These are phyloP conservation scores for Cardamine resedifolia DNA, from an alignment of 345 rosid genomes.

Conservation along the genomic window DNA sequence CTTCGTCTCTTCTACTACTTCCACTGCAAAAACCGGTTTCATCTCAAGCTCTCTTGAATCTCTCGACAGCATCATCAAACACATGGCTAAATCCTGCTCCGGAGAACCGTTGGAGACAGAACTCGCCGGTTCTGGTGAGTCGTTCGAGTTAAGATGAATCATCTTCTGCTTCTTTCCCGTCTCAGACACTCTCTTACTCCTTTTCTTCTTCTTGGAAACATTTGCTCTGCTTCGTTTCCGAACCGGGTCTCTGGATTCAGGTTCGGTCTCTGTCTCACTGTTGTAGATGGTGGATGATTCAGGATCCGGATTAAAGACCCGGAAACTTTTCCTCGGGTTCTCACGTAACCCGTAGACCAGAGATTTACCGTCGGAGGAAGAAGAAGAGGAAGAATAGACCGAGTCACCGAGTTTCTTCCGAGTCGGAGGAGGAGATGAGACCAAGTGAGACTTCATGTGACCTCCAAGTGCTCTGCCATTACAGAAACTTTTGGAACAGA, in stretches of 20 bases:
- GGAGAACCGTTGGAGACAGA: slow-evolving; percentile 69
- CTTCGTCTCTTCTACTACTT: slow-evolving; percentile 43
- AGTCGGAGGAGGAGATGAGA: slow-evolving; percentile 42
- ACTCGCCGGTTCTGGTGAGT: slow-evolving; percentile 79
- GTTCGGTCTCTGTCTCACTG: slow-evolving; percentile 69
- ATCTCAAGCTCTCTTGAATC: slow-evolving; percentile 55
- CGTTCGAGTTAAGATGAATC: slow-evolving; percentile 28
- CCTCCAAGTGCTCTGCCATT: slow-evolving; percentile 94
- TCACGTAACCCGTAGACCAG: slow-evolving; percentile 56
- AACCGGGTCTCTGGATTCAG: slow-evolving; percentile 63
- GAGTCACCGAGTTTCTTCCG: slow-evolving; percentile 32
- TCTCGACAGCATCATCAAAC: slow-evolving; percentile 93
- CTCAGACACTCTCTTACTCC: slow-evolving; percentile 10
- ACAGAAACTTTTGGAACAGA: slow-evolving; percentile 70
- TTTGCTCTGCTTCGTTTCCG: slow-evolving; percentile 45
- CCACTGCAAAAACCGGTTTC: slow-evolving; percentile 28
- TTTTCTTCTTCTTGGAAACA: slow-evolving; percentile 31
- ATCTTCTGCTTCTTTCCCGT: slow-evolving; percentile 26
- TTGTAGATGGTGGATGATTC: slow-evolving; percentile 51
- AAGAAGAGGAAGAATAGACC: slow-evolving; percentile 51
- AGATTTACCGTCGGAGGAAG: slow-evolving; percentile 52
- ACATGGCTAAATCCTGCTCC: slow-evolving; percentile 82
- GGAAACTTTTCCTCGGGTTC: slow-evolving; percentile 68
- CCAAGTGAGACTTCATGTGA: slow-evolving; percentile 93
- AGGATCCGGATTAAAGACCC: slow-evolving; percentile 68